phyloP scores from a whole-genome alignment of 805 yeast genomes.

The Lipomyces lipofer region DNA sequence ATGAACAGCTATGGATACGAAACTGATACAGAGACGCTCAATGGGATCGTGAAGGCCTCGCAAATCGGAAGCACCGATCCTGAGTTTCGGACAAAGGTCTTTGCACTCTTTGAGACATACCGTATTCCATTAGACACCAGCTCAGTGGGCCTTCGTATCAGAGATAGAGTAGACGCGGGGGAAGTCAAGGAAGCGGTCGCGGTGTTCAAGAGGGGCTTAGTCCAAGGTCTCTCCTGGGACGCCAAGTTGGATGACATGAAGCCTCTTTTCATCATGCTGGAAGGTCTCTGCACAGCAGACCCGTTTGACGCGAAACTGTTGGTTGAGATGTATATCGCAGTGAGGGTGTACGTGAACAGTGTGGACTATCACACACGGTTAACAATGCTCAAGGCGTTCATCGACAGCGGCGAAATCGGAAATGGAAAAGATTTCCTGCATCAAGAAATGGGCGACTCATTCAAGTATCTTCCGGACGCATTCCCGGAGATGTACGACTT shows the following conservation, averaged over 20 bases:
- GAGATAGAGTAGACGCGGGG: conserved; percentile 26
- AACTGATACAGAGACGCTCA: conserved; percentile 32
- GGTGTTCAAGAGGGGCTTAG: conserved; percentile 20
- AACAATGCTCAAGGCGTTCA: conserved; percentile 43
- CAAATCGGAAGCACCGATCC: conserved; percentile 7
- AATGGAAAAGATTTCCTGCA: conserved; percentile 48
- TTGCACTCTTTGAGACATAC: conserved; percentile 5
- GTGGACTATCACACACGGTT: conserved; percentile 45
- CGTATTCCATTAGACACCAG: conserved; percentile 10
- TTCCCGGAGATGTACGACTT: conserved; percentile 46
- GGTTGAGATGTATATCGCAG: conserved; percentile 44
- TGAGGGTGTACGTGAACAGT: conserved; percentile 44
- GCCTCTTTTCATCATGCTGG: conserved; percentile 31
- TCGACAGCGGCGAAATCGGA: conserved; percentile 42
- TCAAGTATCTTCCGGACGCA: conserved; percentile 30
- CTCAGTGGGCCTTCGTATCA: conserved; percentile 26
- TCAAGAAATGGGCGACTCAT: conserved; percentile 43
- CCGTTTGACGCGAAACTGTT: conserved; percentile 23
- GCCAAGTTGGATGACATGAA: conserved; percentile 30
- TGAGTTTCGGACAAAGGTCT: conserved; percentile 18
- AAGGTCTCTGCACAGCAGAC: conserved; percentile 13
- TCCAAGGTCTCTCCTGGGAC: conserved; percentile 32
- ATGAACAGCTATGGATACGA: conserved; percentile 29
- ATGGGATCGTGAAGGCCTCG: conserved; percentile 24
- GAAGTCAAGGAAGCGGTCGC: conserved; percentile 23